phyloP scores from a whole-genome alignment of 2,329 filamentous ascomycete species.

The Emergomyces orientalis region DNA sequence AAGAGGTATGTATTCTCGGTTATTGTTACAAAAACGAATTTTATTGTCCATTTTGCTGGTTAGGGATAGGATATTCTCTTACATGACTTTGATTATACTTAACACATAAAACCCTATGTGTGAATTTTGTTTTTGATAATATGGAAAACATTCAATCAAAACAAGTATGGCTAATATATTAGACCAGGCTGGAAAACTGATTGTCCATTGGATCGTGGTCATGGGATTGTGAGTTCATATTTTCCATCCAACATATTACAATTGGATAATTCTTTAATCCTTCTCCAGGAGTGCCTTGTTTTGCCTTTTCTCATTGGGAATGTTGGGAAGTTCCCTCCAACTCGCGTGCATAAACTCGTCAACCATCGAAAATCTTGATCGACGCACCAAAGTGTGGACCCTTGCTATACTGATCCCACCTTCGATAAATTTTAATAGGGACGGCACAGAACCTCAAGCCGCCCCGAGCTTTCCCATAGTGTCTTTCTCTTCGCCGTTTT shows the following conservation, averaged over 20 bases:
- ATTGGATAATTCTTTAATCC: conserved; percentile 10
- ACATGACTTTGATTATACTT: neutral
- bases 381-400: conserved; percentile 53
- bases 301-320: conserved; percentile 66
- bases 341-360: conserved; percentile 67
- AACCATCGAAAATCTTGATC: conserved; percentile 68
- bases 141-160: neutral
- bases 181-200: conserved; percentile 30
- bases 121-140: neutral
- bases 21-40: neutral
- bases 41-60: too few species aligned
- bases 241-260: neutral
- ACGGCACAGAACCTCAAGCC: conserved; percentile 29
- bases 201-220: conserved; percentile 56
- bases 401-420: conserved; percentile 64
- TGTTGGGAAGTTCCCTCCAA: conserved; percentile 63
- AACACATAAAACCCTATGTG: neutral
- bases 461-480: conserved; percentile 32
- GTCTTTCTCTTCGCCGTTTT: conserved; percentile 22
- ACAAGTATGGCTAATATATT: conserved; percentile 8
- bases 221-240: conserved; percentile 48
- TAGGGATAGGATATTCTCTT: too few species aligned
- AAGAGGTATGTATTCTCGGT: conserved; percentile 31
- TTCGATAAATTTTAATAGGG: conserved; percentile 26
- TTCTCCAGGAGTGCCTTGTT: conserved; percentile 54